Evolutionary conservation across 179 eudicot genomes (phyloP).

Genomic region (Carnegiea gigantea): DNA sequence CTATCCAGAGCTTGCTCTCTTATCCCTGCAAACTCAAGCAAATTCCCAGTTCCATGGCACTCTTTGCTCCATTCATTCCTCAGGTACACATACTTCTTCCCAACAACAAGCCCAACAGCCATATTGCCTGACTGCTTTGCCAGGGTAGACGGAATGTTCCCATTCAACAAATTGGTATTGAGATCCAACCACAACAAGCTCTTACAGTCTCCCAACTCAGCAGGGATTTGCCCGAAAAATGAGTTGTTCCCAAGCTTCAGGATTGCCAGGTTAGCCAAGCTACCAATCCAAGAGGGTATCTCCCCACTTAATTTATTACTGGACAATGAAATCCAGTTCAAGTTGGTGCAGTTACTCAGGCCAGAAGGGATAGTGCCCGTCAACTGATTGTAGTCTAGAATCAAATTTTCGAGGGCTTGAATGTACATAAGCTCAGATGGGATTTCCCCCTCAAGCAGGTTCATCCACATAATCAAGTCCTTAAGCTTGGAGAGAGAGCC

Average conservation of each 20-base stretch:
- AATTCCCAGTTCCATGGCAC: constrained; percentile 89
- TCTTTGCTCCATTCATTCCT: constrained; percentile 72
- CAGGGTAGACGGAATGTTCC: constrained; percentile 65
- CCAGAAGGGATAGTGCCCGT: constrained; percentile 72
- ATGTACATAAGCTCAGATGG: constrained; percentile 65
- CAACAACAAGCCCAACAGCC: constrained; percentile 62
- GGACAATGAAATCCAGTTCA: constrained; percentile 96
- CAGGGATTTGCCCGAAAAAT: constrained; percentile 64
- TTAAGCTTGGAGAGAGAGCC: constrained; percentile 59
- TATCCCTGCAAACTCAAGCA: constrained; percentile 86
- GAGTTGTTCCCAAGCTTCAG: constrained; percentile 84
- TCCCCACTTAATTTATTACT: constrained; percentile 64
- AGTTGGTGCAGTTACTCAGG: constrained; percentile 61
- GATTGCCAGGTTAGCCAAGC: constrained; percentile 59
- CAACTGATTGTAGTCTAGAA: constrained; percentile 76
- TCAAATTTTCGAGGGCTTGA: constrained; percentile 59
- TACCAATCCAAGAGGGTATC: constrained; percentile 77
- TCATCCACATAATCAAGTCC: constrained; percentile 83
- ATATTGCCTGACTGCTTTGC: constrained; percentile 80
- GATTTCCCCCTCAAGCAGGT: constrained; percentile 71
- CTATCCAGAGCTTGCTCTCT: constrained; percentile 52
- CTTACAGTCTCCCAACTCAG: constrained; percentile 79
- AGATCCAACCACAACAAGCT: constrained; percentile 93
- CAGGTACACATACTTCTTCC: constrained; percentile 67
- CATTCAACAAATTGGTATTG: constrained; percentile 64